phyloP scores from a whole-genome alignment of 371 early-diverging fungal genomes.

The Apophysomyces variabilis region DNA sequence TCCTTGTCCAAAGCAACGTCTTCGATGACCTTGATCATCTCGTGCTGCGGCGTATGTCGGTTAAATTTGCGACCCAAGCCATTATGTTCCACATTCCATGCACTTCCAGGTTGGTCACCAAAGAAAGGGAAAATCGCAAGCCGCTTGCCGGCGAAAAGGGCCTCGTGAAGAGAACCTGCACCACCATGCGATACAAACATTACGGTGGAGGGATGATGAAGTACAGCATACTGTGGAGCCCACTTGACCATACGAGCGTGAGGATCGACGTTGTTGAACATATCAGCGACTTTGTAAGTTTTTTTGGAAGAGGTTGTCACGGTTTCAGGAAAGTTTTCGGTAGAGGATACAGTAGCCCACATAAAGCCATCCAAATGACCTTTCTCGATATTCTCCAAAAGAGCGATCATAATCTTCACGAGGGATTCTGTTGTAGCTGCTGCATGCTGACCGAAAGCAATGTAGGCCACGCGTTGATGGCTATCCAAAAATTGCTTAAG shows the following conservation, averaged over 20 bases:
- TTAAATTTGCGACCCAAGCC: neutral
- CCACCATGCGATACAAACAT: conserved; percentile 54
- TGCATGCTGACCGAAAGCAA: conserved; percentile 42
- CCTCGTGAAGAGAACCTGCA: conserved; percentile 38
- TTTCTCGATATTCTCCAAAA: conserved; percentile 26
- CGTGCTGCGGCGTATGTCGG: neutral
- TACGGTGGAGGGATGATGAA: conserved; percentile 34
- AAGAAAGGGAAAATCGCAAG: conserved; percentile 39
- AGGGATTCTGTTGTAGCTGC: conserved; percentile 14
- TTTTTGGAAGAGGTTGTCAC: conserved; percentile 18
- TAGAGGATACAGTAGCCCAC: conserved; percentile 31
- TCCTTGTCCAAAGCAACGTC: neutral
- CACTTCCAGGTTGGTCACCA: conserved; percentile 43
- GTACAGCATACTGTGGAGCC: conserved; percentile 48
- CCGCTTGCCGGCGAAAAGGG: conserved; percentile 32
- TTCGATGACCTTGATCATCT: neutral
- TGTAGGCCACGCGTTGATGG: conserved; percentile 30
- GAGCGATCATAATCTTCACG: conserved; percentile 14
- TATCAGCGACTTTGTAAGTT: conserved; percentile 14
- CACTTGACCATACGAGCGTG: conserved; percentile 28
- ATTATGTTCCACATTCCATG: conserved; percentile 1
- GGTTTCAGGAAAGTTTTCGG: conserved; percentile 12
- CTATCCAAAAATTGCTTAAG: conserved; percentile 21
- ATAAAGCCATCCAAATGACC: conserved; percentile 40
- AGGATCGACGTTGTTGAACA: conserved; percentile 8